These are phyloP conservation scores for Phytophthora vignae DNA, from an alignment of 352 stramenopile genomes.

Conservation along the genomic window DNA sequence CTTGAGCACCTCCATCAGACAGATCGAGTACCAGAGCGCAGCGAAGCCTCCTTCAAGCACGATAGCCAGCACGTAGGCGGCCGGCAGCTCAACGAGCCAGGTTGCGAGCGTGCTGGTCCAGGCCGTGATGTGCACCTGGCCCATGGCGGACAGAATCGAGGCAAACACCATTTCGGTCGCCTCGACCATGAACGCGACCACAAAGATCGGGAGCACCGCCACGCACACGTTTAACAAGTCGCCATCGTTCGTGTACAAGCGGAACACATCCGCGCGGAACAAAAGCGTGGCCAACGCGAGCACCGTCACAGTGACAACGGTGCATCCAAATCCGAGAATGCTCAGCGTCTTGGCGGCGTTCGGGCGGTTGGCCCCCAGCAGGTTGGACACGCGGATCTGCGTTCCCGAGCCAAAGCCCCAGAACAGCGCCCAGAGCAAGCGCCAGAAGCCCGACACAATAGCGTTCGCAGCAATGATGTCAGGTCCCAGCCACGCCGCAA, in stretches of 20 bases:
- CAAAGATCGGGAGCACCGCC: slow-evolving; percentile 35
- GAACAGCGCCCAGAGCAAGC: slow-evolving; percentile 39
- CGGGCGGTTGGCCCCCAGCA: slow-evolving; percentile 34
- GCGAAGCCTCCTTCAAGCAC: slow-evolving; percentile 30
- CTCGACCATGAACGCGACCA: slow-evolving; percentile 41
- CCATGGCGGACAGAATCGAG: slow-evolving; percentile 37
- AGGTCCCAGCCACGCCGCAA: slow-evolving; percentile 26
- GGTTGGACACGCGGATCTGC: slow-evolving; percentile 39
- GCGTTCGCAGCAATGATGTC: slow-evolving; percentile 39
- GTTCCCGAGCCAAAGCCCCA: slow-evolving; percentile 36
- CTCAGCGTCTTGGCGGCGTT: slow-evolving; percentile 35
- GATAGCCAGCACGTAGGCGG: slow-evolving; percentile 33
- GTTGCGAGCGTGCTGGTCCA: slow-evolving; percentile 37
- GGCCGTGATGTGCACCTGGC: slow-evolving; percentile 35
- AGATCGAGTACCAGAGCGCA: slow-evolving; percentile 43
- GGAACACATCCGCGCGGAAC: slow-evolving; percentile 35
- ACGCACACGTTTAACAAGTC: slow-evolving; percentile 35
- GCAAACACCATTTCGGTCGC: slow-evolving; percentile 42
- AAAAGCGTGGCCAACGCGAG: slow-evolving; percentile 28
- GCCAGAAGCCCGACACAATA: slow-evolving; percentile 40
- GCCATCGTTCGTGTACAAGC: slow-evolving; percentile 35
- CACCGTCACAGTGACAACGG: slow-evolving; percentile 32
- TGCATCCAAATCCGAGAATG: slow-evolving; percentile 35
- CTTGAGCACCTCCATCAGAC: slow-evolving; percentile 43
- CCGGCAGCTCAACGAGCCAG: slow-evolving; percentile 34